Base-by-base conservation (phyloP, 2,329 filamentous ascomycete genomes). In the Spiromastix sp. region DNA sequence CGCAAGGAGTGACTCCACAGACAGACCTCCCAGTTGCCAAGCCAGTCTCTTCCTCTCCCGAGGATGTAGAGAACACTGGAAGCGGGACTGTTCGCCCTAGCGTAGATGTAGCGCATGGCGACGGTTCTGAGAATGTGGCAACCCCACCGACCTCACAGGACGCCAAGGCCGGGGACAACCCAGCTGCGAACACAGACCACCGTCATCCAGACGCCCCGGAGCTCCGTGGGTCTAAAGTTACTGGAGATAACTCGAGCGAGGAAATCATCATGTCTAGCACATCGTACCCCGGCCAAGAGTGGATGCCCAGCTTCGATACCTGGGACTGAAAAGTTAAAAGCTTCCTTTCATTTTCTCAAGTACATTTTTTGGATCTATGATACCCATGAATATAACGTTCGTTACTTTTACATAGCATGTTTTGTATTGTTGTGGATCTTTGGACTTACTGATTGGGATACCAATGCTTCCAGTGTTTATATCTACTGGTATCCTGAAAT, bases 201-300 rank as follows among this genome's bases (percentile, higher is more conserved):
- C 3, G 36, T 44, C 2, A 39, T 51, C 20, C 51, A 43, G 10
- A 32, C 43, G 15, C 39, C 26, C 55, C 58, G 5, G 51, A 61
- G 39, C 45, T 63, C 5, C 50, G 60, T 4, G 42, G 55, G 30
- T 43, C 51, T 5, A n/a, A n/a, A n/a, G 25, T 39, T 19, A 22
- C 34, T 4, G 44, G 48, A 26, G 51, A 63, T 33, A 53, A 61
- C 38, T 57, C 54, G 9, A 61, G 59, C 18, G 65, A 68, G 31
- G 61, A 67, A 36, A 58, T 66, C 20, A 40, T 61, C 16, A 68
- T 68, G 64, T 63, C 60, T 4, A 60, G 61, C n/a, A 67, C 65
- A 1, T 54, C 63, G 12, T 68, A 67, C 45, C 65, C 65, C 1
- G 65, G 64, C 7, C 63, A 66, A 51, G 61, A 66, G 46, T 67